A percentile compares a stretch with the other conserved stretches of the same genome.
Evolutionary conservation across 257 asterid genomes (phyloP).

Genomic region (Osmanthus fragrans): DNA sequence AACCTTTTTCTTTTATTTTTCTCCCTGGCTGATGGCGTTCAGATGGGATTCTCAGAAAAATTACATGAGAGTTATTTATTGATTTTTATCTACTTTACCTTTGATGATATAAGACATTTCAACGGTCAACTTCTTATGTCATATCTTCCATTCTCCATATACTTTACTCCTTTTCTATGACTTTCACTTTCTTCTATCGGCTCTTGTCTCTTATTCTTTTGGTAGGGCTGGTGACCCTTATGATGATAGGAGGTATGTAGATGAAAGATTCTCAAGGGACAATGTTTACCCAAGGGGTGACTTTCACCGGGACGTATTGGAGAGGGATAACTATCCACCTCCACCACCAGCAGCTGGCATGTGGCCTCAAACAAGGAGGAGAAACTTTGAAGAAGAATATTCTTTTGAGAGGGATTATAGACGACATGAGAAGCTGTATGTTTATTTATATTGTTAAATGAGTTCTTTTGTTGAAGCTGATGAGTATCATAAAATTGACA

Average conservation of each 20-base stretch:
- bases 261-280: constrained; percentile 90
- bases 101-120: background rate
- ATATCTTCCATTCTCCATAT: background rate
- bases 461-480: constrained; percentile 39
- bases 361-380: constrained; percentile 87
- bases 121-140: background rate
- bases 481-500: constrained; percentile 37
- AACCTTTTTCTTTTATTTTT: background rate
- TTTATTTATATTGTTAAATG: constrained; percentile 39
- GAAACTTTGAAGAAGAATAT: constrained; percentile 81
- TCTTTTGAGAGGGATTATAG: constrained; percentile 78
- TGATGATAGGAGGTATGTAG: constrained; percentile 90
- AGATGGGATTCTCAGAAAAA: constrained; percentile 21
- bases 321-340: constrained; percentile 79
- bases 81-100: background rate
- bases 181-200: constrained; percentile 33
- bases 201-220: constrained; percentile 40
- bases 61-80: background rate
- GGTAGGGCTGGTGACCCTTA: constrained; percentile 87
- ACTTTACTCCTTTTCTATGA: constrained; percentile 20
- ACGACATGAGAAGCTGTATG: constrained; percentile 79
- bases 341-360: constrained; percentile 61
- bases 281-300: constrained; percentile 65
- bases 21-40: constrained; percentile 6
- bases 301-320: constrained; percentile 73